phyloP scores from a whole-genome alignment of 2,329 filamentous ascomycete species.

The Periglandula ipomoeae region DNA sequence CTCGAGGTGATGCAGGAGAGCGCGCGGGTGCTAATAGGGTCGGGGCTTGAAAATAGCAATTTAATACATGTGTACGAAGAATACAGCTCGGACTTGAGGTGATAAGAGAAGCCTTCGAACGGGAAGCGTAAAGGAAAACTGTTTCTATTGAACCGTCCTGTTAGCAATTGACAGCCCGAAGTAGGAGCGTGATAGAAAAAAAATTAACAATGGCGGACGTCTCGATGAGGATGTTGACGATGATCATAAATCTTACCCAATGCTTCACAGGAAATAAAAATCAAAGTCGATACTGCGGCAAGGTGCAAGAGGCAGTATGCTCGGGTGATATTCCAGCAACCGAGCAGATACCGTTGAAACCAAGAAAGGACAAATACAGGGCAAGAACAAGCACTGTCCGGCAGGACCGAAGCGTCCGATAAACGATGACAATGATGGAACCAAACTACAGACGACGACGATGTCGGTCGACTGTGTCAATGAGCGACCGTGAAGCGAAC shows the following conservation, averaged over 20 bases:
- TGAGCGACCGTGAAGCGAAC: background rate
- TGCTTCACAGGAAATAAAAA: background rate
- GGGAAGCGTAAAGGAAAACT: background rate
- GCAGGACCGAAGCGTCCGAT: constrained; percentile 6
- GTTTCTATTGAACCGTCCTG: background rate
- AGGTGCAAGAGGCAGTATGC: no score
- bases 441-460: background rate
- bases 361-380: background rate
- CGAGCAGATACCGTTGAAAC: constrained; percentile 12
- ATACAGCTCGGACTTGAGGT: background rate
- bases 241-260: constrained; percentile 1
- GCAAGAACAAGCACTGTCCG: constrained; percentile 5
- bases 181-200: background rate
- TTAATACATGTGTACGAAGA: constrained; percentile 2
- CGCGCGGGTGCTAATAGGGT: background rate
- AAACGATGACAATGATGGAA: background rate
- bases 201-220: background rate
- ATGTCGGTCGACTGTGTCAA: background rate
- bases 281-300: no score
- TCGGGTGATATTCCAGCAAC: constrained; percentile 33
- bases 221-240: background rate
- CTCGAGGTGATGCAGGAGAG: background rate
- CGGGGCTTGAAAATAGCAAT: background rate
- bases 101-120: background rate
- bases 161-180: background rate